Conservation (phyloP, 116 monocot species). For the Papilionanthe hybrid region DNA sequence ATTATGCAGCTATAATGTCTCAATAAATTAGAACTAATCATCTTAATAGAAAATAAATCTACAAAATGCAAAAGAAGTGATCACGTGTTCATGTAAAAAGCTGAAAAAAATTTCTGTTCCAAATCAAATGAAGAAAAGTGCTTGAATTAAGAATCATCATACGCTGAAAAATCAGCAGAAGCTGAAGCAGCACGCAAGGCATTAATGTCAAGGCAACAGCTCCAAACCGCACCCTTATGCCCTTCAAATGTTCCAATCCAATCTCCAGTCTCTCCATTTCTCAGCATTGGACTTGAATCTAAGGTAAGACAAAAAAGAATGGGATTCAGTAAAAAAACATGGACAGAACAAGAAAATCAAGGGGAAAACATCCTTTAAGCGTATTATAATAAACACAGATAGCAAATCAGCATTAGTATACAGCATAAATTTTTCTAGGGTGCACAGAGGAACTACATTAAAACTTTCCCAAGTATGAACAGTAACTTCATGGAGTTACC, state of each 20-base stretch:
- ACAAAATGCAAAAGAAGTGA: not conserved
- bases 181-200: constrained; percentile 74
- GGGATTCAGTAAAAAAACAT: not conserved
- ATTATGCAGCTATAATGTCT: not conserved
- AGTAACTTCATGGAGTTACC: not conserved
- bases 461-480: too few species aligned
- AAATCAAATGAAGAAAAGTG: not conserved
- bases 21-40: not conserved
- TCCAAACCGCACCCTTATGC: constrained; percentile 94
- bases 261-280: constrained; percentile 84
- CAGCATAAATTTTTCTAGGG: not conserved
- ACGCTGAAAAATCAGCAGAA: constrained; percentile 91
- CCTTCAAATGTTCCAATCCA: constrained; percentile 95
- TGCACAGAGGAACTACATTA: not conserved
- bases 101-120: too few species aligned
- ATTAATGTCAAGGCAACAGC: constrained; percentile 76
- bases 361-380: not conserved
- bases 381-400: not conserved
- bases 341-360: not conserved
- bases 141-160: constrained; percentile 15
- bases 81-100: too few species aligned
- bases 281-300: constrained; percentile 89
- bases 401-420: not conserved
- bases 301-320: not conserved
- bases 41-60: not conserved